Evolutionary conservation across 2,329 filamentous ascomycete species (phyloP).

Genomic region (Tolypocladium endophyticum): DNA sequence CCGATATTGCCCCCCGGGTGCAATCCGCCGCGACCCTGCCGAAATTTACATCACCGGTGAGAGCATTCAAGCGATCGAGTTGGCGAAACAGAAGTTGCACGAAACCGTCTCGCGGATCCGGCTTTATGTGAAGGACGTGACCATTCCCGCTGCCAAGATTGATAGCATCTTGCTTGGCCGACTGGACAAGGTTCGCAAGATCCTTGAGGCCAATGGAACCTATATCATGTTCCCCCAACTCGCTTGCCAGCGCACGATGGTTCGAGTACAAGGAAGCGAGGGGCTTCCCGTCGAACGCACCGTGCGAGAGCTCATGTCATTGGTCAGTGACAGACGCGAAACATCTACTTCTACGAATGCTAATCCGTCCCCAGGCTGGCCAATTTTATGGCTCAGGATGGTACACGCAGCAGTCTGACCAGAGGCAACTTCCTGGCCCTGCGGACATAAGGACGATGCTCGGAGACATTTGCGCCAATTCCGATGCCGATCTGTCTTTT

Average conservation of each 20-base stretch:
- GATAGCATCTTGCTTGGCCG: conserved; percentile 87
- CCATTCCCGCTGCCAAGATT: conserved; percentile 83
- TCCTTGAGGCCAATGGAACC: conserved; percentile 91
- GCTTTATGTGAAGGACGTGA: conserved; percentile 83
- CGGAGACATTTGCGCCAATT: conserved; percentile 91
- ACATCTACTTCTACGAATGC: neutral
- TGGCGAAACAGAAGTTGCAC: conserved; percentile 84
- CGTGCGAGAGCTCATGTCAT: conserved; percentile 87
- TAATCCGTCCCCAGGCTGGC: conserved; percentile 52
- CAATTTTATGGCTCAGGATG: conserved; percentile 97
- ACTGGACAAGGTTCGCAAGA: conserved; percentile 93
- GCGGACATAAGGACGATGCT: conserved; percentile 83
- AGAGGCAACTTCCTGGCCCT: conserved; percentile 48
- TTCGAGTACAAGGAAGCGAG: conserved; percentile 87
- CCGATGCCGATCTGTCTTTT: conserved; percentile 87
- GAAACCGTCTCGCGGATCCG: conserved; percentile 75
- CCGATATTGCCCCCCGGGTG: conserved; percentile 76
- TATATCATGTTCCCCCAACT: conserved; percentile 88
- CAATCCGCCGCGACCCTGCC: conserved; percentile 70
- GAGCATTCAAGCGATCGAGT: conserved; percentile 68
- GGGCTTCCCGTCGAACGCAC: conserved; percentile 91
- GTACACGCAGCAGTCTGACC: conserved; percentile 77
- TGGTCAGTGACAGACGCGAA: conserved; percentile 45
- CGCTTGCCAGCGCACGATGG: conserved; percentile 71
- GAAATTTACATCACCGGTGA: conserved; percentile 95